Conservation (phyloP, 805 yeast genomes). For the Candida ortonii region DNA sequence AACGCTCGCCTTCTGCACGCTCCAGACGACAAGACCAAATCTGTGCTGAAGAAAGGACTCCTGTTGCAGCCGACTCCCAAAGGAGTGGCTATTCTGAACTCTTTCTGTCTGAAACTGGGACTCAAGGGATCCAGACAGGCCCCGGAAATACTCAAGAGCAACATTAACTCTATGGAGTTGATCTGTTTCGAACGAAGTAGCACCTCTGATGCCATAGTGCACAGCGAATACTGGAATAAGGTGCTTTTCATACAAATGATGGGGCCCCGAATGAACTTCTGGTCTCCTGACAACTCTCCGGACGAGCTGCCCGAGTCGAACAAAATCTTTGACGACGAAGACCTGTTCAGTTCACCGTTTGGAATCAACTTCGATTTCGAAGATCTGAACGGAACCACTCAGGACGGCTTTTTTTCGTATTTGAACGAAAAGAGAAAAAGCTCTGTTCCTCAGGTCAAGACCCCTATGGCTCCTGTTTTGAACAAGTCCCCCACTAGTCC, state of each 20-base stretch:
- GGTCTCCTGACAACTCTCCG: constrained; percentile 56
- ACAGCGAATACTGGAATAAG: constrained; percentile 62
- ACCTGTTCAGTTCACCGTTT: constrained; percentile 11
- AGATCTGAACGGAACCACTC: constrained; percentile 8
- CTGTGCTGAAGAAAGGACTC: constrained; percentile 39
- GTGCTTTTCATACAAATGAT: constrained; percentile 57
- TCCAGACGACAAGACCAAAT: constrained; percentile 70
- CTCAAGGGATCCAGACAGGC: constrained; percentile 32
- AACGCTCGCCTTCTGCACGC: constrained; percentile 65
- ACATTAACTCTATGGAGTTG: constrained; percentile 69
- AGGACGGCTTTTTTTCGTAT: constrained; percentile 22
- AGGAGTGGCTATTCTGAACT: constrained; percentile 69
- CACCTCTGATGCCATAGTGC: constrained; percentile 53
- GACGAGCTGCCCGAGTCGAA: constrained; percentile 44
- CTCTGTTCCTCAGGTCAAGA: neutral
- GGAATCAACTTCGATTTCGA: constrained; percentile 12
- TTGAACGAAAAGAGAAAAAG: constrained; percentile 20
- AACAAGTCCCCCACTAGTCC: neutral
- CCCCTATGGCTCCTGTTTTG: constrained; percentile 3
- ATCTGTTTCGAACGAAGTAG: constrained; percentile 65
- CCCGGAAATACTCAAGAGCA: constrained; percentile 40
- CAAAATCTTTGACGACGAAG: constrained; percentile 12
- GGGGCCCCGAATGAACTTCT: constrained; percentile 67
- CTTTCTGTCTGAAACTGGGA: constrained; percentile 58
- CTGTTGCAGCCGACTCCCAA: constrained; percentile 85